A percentile compares a stretch with the other conserved stretches of the same genome.
phyloP scores from a whole-genome alignment of 208 protist genomes.

The Borovskyia barvae region DNA sequence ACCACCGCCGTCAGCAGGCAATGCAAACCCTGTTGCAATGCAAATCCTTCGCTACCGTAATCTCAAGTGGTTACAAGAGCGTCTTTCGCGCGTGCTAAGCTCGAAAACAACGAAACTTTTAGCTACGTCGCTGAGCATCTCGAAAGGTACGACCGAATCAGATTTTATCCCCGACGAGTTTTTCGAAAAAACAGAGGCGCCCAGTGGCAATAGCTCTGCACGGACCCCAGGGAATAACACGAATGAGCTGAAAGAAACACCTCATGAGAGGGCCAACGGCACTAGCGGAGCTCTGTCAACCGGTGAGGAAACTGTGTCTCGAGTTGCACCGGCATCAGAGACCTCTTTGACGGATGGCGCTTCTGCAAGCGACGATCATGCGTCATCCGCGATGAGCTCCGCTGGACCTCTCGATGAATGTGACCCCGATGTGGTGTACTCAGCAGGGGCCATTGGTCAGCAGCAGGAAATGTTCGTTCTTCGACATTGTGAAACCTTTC shows the following conservation, averaged over 20 bases:
- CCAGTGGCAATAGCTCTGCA: background rate
- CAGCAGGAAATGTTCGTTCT: slow-evolving; percentile 67
- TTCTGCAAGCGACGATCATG: too few relatives aligned
- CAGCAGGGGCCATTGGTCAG: slow-evolving; percentile 47
- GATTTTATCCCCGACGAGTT: slow-evolving; percentile 66
- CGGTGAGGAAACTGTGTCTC: background rate
- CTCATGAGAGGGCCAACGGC: background rate
- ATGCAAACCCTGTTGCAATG: slow-evolving; percentile 18
- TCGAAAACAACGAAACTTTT: slow-evolving; percentile 32
- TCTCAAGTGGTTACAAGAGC: slow-evolving; percentile 56
- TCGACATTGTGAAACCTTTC: slow-evolving; percentile 35
- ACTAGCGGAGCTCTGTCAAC: background rate
- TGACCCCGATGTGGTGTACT: slow-evolving; percentile 34
- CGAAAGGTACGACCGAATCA: slow-evolving; percentile 22
- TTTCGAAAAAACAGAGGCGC: slow-evolving; percentile 21
- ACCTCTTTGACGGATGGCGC: background rate
- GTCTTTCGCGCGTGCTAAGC: slow-evolving; percentile 39
- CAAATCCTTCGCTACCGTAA: slow-evolving; percentile 50
- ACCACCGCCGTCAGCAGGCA: background rate
- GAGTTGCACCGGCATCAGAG: background rate
- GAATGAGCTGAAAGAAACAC: too few relatives aligned
- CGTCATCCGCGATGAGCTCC: too few relatives aligned
- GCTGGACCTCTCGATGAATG: slow-evolving; percentile 3
- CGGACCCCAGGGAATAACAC: too few relatives aligned
- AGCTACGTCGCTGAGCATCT: slow-evolving; percentile 33